phyloP scores from a whole-genome alignment of 2,329 filamentous ascomycete genomes.

The Alternaria metachromatica region DNA sequence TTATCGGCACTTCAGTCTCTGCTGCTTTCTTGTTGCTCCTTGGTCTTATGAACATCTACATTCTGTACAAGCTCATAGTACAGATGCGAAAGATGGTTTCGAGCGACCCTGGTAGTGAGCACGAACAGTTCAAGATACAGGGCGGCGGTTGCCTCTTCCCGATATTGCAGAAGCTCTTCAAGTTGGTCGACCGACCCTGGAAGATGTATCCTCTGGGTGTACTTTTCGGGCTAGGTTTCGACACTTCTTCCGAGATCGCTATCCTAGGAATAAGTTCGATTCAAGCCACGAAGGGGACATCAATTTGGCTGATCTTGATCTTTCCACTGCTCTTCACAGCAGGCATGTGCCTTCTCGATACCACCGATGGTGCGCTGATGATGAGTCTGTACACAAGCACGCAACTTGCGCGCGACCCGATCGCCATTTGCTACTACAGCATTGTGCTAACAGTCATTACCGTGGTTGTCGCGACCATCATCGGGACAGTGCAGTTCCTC shows the following conservation, averaged over 20 bases:
- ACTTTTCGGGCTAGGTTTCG: conserved; percentile 87
- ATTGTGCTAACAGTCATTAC: conserved; percentile 85
- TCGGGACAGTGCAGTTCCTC: conserved; percentile 84
- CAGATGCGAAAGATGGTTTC: conserved; percentile 69
- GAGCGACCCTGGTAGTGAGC: conserved; percentile 54
- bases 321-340: conserved; percentile 91
- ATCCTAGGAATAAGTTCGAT: conserved; percentile 89
- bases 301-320: conserved; percentile 91
- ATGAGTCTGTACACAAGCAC: conserved; percentile 89
- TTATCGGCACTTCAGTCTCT: conserved; percentile 87
- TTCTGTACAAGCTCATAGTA: conserved; percentile 77
- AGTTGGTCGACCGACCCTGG: conserved; percentile 76
- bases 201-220: conserved; percentile 95
- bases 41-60: conserved; percentile 84
- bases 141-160: conserved; percentile 77
- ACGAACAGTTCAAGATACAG: conserved; percentile 70
- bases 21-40: conserved; percentile 83
- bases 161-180: conserved; percentile 77
- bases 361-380: conserved; percentile 92
- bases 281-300: conserved; percentile 83
- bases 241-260: conserved; percentile 93
- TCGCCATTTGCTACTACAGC: conserved; percentile 95
- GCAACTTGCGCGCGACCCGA: conserved; percentile 75
- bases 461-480: conserved; percentile 81
- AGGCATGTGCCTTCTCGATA: conserved; percentile 95